Evolutionary conservation across 345 rosid genomes (phyloP), one percentile per base, ranked within the genome.

Genomic region (Lagerstroemia speciosa): DNA sequence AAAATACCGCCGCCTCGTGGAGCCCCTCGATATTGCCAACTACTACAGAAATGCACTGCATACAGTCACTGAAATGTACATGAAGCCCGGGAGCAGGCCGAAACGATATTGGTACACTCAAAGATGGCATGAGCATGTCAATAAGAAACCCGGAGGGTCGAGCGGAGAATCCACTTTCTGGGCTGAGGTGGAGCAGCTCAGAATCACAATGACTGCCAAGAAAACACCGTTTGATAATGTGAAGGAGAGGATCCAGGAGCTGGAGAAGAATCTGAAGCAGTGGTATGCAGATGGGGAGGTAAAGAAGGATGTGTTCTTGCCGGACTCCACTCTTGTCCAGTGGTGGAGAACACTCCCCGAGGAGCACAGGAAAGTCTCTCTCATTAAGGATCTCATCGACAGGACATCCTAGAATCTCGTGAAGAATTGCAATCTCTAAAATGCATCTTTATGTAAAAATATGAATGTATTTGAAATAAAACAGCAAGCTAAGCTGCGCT

Each of bases 101-200:
- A 92, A 37, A 22, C 80, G 96, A 27, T 90, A 85, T 73, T 78
- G 37, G 70, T 81, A 69, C 75, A 78, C 88, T 16, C 95, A 90
- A 32, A 86, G 81, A 78, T 84, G 90, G 87, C 81, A 69, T 4
- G 90, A 92, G 72, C 85, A 88, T 68, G 65, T 67, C 0, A 11
- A n/a, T 14, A 55, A 73, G 32, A 68, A 65, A 79, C 36, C 40
- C 1, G 1, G n/a, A 3, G 78, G 78, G 34, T 77, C 74, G 1
- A 29, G 66, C 36, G 69, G 24, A 46, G 93, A 81, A 43, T 92
- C 96, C 19, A 80, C 89, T 72, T 81, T 92, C 63, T 87, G 95
- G 98, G 96, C 93, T 0, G 83, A 84, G 72, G 84, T 88, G 1
- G 98, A 92, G 82, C 93, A 92, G 74, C 89, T 89, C 29, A 43